phyloP scores from a whole-genome alignment of 2,329 filamentous ascomycete species.

The Colletotrichum lentis region DNA sequence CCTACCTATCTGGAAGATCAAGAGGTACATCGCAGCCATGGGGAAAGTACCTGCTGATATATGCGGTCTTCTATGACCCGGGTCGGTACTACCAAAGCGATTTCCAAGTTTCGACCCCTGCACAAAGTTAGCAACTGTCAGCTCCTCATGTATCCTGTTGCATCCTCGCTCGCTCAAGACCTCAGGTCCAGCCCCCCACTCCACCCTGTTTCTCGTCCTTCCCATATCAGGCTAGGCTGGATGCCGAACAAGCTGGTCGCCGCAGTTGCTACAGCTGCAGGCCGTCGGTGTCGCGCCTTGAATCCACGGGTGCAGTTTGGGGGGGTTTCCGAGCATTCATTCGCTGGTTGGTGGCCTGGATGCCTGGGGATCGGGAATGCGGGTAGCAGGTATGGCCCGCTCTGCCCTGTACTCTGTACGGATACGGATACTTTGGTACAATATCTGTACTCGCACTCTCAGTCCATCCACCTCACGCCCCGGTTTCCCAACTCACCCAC shows the following conservation, averaged over 20 bases:
- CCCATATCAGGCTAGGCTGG: slow-evolving; percentile 21
- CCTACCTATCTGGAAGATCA: not conserved
- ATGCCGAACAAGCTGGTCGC: slow-evolving; percentile 4
- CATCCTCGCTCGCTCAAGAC: not conserved
- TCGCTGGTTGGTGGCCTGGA: slow-evolving; percentile 10
- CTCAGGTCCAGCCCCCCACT: not conserved
- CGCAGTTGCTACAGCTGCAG: slow-evolving; percentile 30
- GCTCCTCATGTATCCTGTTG: not conserved
- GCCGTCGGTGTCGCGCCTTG: slow-evolving; percentile 16
- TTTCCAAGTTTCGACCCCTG: not conserved
- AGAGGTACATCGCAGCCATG: not conserved
- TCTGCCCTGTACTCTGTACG: not conserved
- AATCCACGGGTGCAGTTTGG: slow-evolving; percentile 1
- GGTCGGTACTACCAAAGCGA: not conserved
- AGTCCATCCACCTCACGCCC: not conserved
- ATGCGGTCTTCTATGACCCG: too few relatives aligned
- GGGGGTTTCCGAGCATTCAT: slow-evolving; percentile 1
- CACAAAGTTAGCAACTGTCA: slow-evolving; percentile 14
- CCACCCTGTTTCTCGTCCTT: slow-evolving; percentile 15
- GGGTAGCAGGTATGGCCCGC: not conserved
- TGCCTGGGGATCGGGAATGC: slow-evolving; percentile 12
- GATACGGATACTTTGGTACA: too few relatives aligned
- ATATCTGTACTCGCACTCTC: too few relatives aligned
- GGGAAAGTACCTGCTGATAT: not conserved
- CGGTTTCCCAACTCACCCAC: not conserved